Base-by-base conservation (phyloP, 2,329 filamentous ascomycete species). In the Herpotrichia juniperi region DNA sequence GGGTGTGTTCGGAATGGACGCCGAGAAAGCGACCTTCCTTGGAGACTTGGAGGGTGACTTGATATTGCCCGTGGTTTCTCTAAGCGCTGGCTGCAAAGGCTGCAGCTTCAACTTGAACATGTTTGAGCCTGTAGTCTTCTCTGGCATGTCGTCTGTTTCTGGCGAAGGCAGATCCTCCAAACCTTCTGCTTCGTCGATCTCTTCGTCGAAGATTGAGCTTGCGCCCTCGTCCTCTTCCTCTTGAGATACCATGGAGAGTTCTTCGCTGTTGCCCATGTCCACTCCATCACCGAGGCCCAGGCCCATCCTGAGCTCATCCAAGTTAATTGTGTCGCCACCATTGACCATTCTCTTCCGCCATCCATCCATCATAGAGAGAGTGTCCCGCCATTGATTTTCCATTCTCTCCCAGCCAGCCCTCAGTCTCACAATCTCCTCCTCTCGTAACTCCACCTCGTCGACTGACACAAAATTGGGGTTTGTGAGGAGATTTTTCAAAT, bases 401-500 rank as follows among this genome's bases (percentile, higher is more conserved):
- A 97, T 96, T 74, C 89, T 92, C 70, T 96, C 90, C 88, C 93
- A 96, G 14, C 93, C 91, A 49, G 89, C 85, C 48, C 91, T 86
- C 42, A 99, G 79, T 46, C 90, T 84, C 46, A 83, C 82, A 58
- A 99, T 97, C 71, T 97, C 93, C 53, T 96, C 89, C 58, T 99
- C 93, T 48, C 93, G 86, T n/a, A 92, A 77, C 67, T 96, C 88
- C 2, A 99, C 91, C 72, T 97, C 94, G 64, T 97, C 94, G 19
- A 97, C 85, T 0, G 93, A 90, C 12, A 97, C 94, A 71, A 97
- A 99, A 2, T 93, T 96, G 1, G 94, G 94, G 67, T 97, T 97
- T 8, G 92, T 97, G 39, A 99, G 80, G 31, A 99, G 84, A 2
- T 83, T 88, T 59, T 89, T 85, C 58, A 99, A 83, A 67, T 96